Percentiles rank a stretch among this genome's conserved stretches.
Conservation (phyloP, 2,329 filamentous ascomycete genomes). For the Pseudogymnoascus sp. region DNA sequence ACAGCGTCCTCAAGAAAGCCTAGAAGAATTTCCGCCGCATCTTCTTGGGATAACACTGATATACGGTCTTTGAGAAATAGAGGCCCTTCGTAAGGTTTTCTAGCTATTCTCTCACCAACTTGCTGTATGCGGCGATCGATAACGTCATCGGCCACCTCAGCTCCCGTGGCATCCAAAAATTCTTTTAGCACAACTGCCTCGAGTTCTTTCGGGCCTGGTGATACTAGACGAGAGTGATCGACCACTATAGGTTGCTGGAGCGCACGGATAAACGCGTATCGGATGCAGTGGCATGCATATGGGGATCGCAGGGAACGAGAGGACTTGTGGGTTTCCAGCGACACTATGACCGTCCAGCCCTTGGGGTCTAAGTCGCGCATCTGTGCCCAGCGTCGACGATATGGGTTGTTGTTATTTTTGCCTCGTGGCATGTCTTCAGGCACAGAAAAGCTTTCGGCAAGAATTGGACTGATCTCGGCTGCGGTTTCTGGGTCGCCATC, state of each 20-base stretch:
- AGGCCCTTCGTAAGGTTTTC: neutral
- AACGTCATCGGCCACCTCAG: neutral
- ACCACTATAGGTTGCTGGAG: neutral
- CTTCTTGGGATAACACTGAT: neutral
- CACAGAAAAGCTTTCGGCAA: constrained; percentile 13
- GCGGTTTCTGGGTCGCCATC: neutral
- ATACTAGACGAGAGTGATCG: neutral
- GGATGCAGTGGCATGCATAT: neutral
- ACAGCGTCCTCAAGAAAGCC: neutral
- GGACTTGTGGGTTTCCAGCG: neutral
- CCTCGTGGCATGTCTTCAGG: neutral
- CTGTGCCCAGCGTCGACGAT: neutral
- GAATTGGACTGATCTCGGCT: constrained; percentile 12
- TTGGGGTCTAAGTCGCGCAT: neutral
- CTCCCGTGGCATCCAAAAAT: neutral
- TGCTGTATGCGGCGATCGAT: neutral
- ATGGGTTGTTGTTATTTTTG: neutral
- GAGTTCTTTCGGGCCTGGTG: neutral
- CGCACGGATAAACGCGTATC: neutral
- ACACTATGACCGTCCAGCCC: neutral
- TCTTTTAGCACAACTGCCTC: neutral
- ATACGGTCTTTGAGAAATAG: neutral
- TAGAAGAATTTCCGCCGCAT: neutral
- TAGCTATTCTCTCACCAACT: neutral
- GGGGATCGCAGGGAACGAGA: neutral